Evolutionary conservation across 768 basidiomycete species (phyloP).

Genomic region (Hypholoma sublateritium): DNA sequence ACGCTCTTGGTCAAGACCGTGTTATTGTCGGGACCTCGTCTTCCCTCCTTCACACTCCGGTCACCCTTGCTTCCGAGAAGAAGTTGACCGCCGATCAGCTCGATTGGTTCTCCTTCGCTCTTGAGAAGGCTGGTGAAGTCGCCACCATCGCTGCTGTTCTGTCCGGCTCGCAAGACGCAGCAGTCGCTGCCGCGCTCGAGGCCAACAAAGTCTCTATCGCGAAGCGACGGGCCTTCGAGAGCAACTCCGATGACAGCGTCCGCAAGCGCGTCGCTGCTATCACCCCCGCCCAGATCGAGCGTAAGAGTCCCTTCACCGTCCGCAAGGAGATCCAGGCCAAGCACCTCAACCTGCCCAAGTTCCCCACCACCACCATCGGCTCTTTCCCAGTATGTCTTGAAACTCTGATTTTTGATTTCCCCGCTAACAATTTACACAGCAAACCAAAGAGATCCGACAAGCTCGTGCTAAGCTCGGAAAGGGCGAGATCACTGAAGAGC

Average conservation of each 20-base stretch:
- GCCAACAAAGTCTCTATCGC: slow-evolving; percentile 88
- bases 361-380: slow-evolving; percentile 98
- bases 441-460: slow-evolving; percentile 98
- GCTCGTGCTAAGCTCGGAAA: slow-evolving; percentile 96
- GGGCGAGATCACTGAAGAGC: slow-evolving; percentile 76
- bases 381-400: slow-evolving; percentile 83
- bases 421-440: slow-evolving; percentile 42
- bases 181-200: slow-evolving; percentile 73
- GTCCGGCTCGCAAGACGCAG: slow-evolving; percentile 79
- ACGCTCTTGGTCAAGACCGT: slow-evolving; percentile 79
- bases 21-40: slow-evolving; percentile 96
- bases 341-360: slow-evolving; percentile 89
- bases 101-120: slow-evolving; percentile 98
- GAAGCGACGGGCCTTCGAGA: slow-evolving; percentile 94
- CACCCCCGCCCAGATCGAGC: slow-evolving; percentile 80
- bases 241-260: slow-evolving; percentile 88
- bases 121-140: slow-evolving; percentile 94
- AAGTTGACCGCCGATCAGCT: slow-evolving; percentile 86
- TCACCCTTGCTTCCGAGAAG: slow-evolving; percentile 90
- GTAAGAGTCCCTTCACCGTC: slow-evolving; percentile 84
- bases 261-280: slow-evolving; percentile 94
- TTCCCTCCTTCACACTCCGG: slow-evolving; percentile 97
- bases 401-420: not conserved
- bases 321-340: slow-evolving; percentile 89
- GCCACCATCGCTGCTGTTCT: slow-evolving; percentile 81